A percentile compares a stretch with the other conserved stretches of the same genome.
Evolutionary conservation across 208 protist genomes (phyloP).

Genomic region (Jaenimonas drosophilae): DNA sequence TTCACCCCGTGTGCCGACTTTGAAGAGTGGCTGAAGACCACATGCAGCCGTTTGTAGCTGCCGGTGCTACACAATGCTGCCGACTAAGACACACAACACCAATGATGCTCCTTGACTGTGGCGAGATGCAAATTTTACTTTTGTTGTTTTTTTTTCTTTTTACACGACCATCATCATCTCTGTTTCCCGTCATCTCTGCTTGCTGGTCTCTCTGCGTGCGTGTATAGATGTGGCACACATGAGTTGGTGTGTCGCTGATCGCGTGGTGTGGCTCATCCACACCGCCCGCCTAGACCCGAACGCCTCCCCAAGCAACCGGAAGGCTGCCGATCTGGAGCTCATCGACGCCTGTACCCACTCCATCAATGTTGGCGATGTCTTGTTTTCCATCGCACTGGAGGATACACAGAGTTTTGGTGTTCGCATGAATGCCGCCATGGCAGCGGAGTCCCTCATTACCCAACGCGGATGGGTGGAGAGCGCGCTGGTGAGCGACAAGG

Average conservation of each 20-base stretch:
- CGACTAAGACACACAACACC: background rate
- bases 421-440: conserved; percentile 32
- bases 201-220: too few relatives aligned
- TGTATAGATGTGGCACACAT: too few relatives aligned
- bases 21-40: conserved; percentile 27
- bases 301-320: background rate
- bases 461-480: conserved; percentile 21
- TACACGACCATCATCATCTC: background rate
- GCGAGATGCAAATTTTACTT: background rate
- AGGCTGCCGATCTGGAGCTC: conserved; percentile 14
- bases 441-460: conserved; percentile 30
- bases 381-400: conserved; percentile 22
- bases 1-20: conserved; percentile 43
- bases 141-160: conserved; percentile 13
- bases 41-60: conserved; percentile 2
- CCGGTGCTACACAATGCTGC: background rate
- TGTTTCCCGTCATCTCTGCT: background rate
- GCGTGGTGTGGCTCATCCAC: background rate
- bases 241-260: conserved; percentile 1
- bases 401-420: conserved; percentile 6
- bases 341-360: conserved; percentile 18
- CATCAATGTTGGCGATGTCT: conserved; percentile 44
- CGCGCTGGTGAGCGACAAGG: conserved; percentile 33
- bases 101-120: conserved; percentile 1
- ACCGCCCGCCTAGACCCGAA: background rate